Conservation (phyloP, 2,329 filamentous ascomycete species). For the Hansfordia pulvinata region DNA sequence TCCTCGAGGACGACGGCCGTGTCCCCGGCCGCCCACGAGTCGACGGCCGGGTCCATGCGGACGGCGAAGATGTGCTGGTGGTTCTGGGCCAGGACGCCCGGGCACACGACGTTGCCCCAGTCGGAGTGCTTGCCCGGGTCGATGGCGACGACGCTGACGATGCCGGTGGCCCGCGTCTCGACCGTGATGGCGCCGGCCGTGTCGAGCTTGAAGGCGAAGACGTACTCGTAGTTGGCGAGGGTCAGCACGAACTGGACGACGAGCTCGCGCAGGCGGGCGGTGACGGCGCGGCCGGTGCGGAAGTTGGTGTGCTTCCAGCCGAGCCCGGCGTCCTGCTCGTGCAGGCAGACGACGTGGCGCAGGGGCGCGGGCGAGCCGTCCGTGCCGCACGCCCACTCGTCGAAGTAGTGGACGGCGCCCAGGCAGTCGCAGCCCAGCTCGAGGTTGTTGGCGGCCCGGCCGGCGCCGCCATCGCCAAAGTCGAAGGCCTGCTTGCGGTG, state of each 20-base stretch:
- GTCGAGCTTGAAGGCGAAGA: conserved; percentile 51
- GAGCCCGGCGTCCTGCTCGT: conserved; percentile 58
- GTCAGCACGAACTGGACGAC: conserved; percentile 57
- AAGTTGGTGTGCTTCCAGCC: conserved; percentile 61
- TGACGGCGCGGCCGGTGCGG: conserved; percentile 46
- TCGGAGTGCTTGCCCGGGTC: conserved; percentile 36
- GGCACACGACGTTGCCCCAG: conserved; percentile 51
- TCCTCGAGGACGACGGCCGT: conserved; percentile 17
- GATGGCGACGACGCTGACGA: conserved; percentile 51
- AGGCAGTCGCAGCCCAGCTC: conserved; percentile 55
- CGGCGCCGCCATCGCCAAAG: conserved; percentile 52
- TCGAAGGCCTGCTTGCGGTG: conserved; percentile 58
- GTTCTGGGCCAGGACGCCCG: conserved; percentile 49
- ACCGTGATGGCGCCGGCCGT: conserved; percentile 46
- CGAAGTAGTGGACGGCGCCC: conserved; percentile 45
- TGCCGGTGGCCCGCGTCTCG: conserved; percentile 52
- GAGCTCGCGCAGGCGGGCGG: conserved; percentile 46
- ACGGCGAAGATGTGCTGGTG: conserved; percentile 57
- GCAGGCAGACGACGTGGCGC: conserved; percentile 52
- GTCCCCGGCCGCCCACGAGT: conserved; percentile 18
- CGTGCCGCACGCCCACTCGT: conserved; percentile 35
- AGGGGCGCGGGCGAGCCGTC: conserved; percentile 38
- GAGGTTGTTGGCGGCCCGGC: conserved; percentile 52
- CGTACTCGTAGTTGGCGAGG: conserved; percentile 58
- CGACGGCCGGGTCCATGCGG: conserved; percentile 48